phyloP scores from a whole-genome alignment of 768 basidiomycete species.

The Rhodotorula toruloides region DNA sequence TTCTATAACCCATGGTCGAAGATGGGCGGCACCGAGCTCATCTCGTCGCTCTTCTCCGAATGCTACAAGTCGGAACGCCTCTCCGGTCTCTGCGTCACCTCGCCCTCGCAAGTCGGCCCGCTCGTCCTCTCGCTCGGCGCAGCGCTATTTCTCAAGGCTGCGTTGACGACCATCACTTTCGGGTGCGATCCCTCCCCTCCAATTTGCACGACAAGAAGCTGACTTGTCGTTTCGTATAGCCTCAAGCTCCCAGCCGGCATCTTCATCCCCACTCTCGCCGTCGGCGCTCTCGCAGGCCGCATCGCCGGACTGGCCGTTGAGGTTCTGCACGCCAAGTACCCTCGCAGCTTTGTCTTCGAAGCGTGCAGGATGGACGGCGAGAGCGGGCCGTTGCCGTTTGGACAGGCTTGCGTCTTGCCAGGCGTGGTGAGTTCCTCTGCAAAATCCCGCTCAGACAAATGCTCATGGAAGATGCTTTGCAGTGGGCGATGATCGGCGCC shows the following conservation, averaged over 20 bases:
- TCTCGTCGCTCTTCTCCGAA: conserved; percentile 68
- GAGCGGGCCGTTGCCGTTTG: conserved; percentile 46
- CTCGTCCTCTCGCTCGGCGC: conserved; percentile 63
- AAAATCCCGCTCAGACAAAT: not conserved
- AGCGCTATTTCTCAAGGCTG: conserved; percentile 74
- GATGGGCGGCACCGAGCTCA: conserved; percentile 88
- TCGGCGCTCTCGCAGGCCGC: conserved; percentile 88
- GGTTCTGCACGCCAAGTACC: conserved; percentile 63
- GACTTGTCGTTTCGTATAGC: too few species aligned
- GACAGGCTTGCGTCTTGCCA: conserved; percentile 64
- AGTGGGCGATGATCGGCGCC: conserved; percentile 59
- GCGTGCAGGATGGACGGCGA: conserved; percentile 58
- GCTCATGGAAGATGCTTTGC: not conserved
- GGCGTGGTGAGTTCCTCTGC: conserved; percentile 49
- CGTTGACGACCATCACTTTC: conserved; percentile 69
- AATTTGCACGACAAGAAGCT: not conserved
- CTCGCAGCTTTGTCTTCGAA: conserved; percentile 59
- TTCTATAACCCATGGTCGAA: conserved; percentile 85
- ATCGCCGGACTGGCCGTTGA: conserved; percentile 77
- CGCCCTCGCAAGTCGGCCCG: conserved; percentile 54
- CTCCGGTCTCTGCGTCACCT: conserved; percentile 64
- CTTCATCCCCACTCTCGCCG: conserved; percentile 88
- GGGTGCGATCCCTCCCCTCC: conserved; percentile 18
- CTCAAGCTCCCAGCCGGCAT: conserved; percentile 74
- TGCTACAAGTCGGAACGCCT: conserved; percentile 61